These are phyloP conservation scores for Trametes punicea DNA, from an alignment of 768 basidiomycete species.

Conservation along the genomic window DNA sequence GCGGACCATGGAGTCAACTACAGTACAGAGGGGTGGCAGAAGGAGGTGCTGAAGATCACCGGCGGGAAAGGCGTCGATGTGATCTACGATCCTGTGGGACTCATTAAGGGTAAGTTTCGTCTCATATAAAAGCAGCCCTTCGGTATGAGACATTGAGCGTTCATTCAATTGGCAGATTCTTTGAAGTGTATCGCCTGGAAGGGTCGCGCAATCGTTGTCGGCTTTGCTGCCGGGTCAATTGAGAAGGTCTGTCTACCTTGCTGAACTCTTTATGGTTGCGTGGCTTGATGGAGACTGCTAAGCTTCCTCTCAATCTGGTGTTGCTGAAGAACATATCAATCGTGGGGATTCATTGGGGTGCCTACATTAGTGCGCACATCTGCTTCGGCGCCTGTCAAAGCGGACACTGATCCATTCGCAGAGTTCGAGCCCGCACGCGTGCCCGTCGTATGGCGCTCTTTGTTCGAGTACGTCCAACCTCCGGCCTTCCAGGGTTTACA, in stretches of 20 bases:
- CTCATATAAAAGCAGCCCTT: background rate
- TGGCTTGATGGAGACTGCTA: background rate
- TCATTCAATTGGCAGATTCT: slow-evolving; percentile 51
- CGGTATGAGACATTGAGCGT: too few relatives aligned
- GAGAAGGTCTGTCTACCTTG: slow-evolving; percentile 56
- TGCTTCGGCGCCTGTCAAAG: background rate
- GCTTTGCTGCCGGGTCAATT: slow-evolving; percentile 82
- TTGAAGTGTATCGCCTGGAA: slow-evolving; percentile 95
- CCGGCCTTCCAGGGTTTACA: background rate
- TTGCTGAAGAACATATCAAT: slow-evolving; percentile 46
- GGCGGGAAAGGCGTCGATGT: slow-evolving; percentile 82
- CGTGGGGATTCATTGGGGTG: slow-evolving; percentile 86
- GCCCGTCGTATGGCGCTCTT: slow-evolving; percentile 66
- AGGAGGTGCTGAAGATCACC: slow-evolving; percentile 82
- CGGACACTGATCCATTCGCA: slow-evolving; percentile 26
- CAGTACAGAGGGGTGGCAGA: slow-evolving; percentile 76
- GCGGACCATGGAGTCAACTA: slow-evolving; percentile 88
- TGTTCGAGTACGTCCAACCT: slow-evolving; percentile 51
- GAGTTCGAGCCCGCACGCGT: slow-evolving; percentile 64
- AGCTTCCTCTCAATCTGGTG: slow-evolving; percentile 78
- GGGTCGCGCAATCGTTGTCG: slow-evolving; percentile 89
- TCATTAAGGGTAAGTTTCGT: slow-evolving; percentile 51
- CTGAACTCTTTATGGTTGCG: background rate
- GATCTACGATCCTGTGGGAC: slow-evolving; percentile 83
- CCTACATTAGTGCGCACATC: slow-evolving; percentile 57